phyloP scores from a whole-genome alignment of 2,329 filamentous ascomycete genomes.

The Rhynchosporium secalis region DNA sequence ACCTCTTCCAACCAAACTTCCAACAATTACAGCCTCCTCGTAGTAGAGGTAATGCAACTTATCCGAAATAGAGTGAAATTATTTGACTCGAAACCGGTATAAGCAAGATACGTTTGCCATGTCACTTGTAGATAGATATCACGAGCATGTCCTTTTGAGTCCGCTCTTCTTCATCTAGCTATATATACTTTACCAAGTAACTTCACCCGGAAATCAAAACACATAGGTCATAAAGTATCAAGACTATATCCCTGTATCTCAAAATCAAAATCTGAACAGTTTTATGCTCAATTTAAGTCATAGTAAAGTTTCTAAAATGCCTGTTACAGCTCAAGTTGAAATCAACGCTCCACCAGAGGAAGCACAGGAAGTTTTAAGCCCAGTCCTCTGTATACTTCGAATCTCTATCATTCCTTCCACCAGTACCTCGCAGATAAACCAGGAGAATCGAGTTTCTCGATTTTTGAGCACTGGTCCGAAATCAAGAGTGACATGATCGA shows the following conservation, averaged over 20 bases:
- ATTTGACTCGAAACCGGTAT: background rate
- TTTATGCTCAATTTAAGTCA: background rate
- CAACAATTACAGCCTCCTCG: background rate
- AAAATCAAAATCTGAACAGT: background rate
- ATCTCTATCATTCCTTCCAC: too few species aligned
- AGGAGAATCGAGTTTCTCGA: constrained; percentile 19
- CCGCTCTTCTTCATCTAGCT: background rate
- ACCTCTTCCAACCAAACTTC: background rate
- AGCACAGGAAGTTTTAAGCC: constrained; percentile 19
- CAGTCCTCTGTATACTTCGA: background rate
- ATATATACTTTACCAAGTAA: background rate
- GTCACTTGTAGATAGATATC: background rate
- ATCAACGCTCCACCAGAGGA: constrained; percentile 22
- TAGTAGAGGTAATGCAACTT: background rate
- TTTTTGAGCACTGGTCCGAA: constrained; percentile 15
- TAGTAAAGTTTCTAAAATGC: background rate
- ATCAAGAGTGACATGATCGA: constrained; percentile 13
- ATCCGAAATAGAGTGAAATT: background rate
- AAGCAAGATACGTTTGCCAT: background rate
- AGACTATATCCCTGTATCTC: background rate
- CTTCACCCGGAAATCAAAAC: background rate
- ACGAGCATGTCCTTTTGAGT: background rate
- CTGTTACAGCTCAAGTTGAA: constrained; percentile 17
- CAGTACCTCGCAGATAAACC: too few species aligned
- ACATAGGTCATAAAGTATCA: background rate